Evolutionary conservation across 2,329 filamentous ascomycete species (phyloP).

Genomic region (Escovopsis sp.): DNA sequence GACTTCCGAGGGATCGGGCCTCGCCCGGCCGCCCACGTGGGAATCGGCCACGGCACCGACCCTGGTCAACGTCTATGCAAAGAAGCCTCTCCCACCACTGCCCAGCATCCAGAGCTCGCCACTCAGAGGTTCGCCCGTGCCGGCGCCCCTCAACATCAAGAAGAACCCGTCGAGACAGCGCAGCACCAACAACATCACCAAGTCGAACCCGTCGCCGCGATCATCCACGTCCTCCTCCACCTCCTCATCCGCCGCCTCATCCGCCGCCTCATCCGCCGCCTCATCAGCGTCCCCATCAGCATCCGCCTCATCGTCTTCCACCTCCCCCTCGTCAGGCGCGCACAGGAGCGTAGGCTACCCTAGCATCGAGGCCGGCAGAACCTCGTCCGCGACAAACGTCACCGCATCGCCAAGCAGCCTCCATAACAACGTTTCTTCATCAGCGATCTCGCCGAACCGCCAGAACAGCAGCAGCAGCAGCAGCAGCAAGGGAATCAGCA

Average conservation of each 20-base stretch:
- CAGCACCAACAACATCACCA: too few relatives aligned
- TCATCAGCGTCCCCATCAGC: too few relatives aligned
- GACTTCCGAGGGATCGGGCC: background rate
- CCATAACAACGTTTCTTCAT: background rate
- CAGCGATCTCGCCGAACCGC: background rate
- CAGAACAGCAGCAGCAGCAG: background rate
- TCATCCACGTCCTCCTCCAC: background rate
- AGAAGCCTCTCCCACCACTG: constrained; percentile 3
- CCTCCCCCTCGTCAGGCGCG: too few relatives aligned
- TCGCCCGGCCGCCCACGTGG: background rate
- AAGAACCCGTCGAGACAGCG: constrained; percentile 1
- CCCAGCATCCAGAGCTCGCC: background rate
- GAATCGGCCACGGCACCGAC: background rate
- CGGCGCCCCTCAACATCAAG: constrained; percentile 5
- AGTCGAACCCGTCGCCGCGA: background rate
- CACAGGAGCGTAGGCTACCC: background rate
- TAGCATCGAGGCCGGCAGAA: background rate
- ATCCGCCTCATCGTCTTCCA: too few relatives aligned
- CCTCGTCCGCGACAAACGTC: background rate
- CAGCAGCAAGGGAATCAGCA: too few relatives aligned
- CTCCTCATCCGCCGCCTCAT: too few relatives aligned
- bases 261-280: too few relatives aligned
- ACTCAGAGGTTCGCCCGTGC: background rate
- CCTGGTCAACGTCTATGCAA: background rate
- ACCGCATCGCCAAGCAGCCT: constrained; percentile 2